Base-by-base conservation (phyloP, 768 basidiomycete genomes). In the Melanogaster broomeanus region DNA sequence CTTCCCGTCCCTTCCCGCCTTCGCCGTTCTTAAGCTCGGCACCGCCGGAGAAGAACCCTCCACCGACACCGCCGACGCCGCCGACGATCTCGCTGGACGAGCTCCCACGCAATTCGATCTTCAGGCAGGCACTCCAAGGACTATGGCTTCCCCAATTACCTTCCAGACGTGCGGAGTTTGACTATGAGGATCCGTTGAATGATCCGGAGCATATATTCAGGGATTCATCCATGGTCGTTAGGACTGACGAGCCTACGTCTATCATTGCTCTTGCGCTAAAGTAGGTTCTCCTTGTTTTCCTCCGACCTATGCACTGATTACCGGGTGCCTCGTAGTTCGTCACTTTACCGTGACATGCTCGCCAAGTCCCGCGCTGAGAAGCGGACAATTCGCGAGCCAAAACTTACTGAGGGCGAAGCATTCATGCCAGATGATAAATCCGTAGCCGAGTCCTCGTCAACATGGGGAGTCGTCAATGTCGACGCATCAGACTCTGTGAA, bases 241-340 rank as follows among this genome's bases (percentile, higher is more conserved):
- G 96, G 18, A 93, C 93, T 18, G 94, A 98, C 66, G 97, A 99
- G 64, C 97, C 96, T 3, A 97, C 95, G 0, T 98, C 96, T 16
- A 97, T 98, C 62, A 94, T 98, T 57, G 95, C 97, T 7, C 84
- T 98, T 50, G 92, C 93, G 6, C 72, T 99, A 43, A 91, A 88
- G 92, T 93, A 61, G 61, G 83, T 70, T 8, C 38, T 15, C 45
- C 43, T n/a, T 19, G 18, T 18, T 47, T 34, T 19, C 28, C 3
- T 42, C 15, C 27, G 34, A 39, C 18, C 16, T n/a, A 50, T 41
- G 47, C 31, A 8, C 55, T 61, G 25, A 62, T 13, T 34, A 1
- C 1, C 46, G 22, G 2, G 10, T n/a, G 22, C 42, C 41, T 38
- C 49, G 25, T 45, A 93, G 91, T 57, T 93, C 91, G 3, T 83